phyloP scores from a whole-genome alignment of 164 flowering plant species.

The Piper longum region DNA sequence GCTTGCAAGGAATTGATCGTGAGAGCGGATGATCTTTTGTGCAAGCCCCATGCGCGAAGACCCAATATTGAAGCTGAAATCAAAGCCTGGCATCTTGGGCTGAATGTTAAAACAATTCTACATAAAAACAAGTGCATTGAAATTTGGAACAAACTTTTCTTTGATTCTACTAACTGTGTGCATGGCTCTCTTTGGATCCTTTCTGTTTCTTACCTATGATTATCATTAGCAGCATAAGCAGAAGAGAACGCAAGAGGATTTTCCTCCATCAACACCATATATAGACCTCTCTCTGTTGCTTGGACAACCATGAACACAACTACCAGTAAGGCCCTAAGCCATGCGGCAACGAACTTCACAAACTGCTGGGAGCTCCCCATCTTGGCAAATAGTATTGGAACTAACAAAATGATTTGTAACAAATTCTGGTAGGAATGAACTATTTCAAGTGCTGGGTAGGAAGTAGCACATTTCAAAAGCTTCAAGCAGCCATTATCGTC shows the following conservation, averaged over 20 bases:
- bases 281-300: slow-evolving; percentile 22
- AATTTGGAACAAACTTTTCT: background rate
- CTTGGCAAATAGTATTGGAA: background rate
- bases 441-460: background rate
- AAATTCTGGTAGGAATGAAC: background rate
- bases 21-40: slow-evolving; percentile 34
- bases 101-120: too few species aligned
- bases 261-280: slow-evolving; percentile 60
- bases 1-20: slow-evolving; percentile 45
- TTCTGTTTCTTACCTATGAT: slow-evolving; percentile 3
- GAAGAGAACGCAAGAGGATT: slow-evolving; percentile 50
- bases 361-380: background rate
- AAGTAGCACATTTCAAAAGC: background rate
- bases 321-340: background rate
- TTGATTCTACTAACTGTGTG: background rate
- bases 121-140: background rate
- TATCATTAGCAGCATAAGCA: slow-evolving; percentile 2
- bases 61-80: background rate
- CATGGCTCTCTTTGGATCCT: background rate
- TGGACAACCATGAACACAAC: background rate
- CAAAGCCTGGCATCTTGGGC: background rate
- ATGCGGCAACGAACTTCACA: background rate
- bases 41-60: slow-evolving; percentile 24
- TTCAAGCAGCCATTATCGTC: background rate
- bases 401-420: background rate